Evolutionary conservation across 139 green algal species (phyloP).

Genomic region (Haematococcus lacustris): DNA sequence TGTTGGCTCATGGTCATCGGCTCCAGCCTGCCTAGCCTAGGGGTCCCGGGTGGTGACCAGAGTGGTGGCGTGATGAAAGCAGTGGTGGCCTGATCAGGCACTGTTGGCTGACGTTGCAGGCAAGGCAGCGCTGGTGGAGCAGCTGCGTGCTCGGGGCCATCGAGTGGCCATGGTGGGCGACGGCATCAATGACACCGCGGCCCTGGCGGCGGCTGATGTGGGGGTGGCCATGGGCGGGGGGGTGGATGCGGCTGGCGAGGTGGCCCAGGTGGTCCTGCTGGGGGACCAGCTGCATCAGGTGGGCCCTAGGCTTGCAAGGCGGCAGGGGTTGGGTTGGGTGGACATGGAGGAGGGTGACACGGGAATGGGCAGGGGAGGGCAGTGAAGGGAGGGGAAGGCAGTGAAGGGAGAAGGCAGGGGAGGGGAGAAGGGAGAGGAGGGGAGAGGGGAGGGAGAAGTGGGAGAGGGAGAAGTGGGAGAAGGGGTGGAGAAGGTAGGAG

Average conservation of each 20-base stretch:
- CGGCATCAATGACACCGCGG: constrained; percentile 84
- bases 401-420: background rate
- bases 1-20: no score
- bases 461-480: no score
- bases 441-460: no score
- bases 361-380: background rate
- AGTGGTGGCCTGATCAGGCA: no score
- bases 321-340: background rate
- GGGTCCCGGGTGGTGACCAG: no score
- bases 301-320: no score
- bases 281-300: constrained; percentile 66
- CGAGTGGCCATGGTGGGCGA: constrained; percentile 86
- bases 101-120: no score
- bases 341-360: background rate
- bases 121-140: constrained; percentile 60
- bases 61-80: no score
- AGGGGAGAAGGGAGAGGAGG: no score
- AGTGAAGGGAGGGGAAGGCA: background rate
- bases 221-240: constrained; percentile 80
- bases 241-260: constrained; percentile 59
- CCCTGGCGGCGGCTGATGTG: constrained; percentile 77
- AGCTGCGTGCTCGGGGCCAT: constrained; percentile 38
- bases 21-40: no score
- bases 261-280: constrained; percentile 73
- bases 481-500: background rate